These are phyloP conservation scores for Karstenula rhodostoma DNA, from an alignment of 2,329 filamentous ascomycete species.

Conservation along the genomic window DNA sequence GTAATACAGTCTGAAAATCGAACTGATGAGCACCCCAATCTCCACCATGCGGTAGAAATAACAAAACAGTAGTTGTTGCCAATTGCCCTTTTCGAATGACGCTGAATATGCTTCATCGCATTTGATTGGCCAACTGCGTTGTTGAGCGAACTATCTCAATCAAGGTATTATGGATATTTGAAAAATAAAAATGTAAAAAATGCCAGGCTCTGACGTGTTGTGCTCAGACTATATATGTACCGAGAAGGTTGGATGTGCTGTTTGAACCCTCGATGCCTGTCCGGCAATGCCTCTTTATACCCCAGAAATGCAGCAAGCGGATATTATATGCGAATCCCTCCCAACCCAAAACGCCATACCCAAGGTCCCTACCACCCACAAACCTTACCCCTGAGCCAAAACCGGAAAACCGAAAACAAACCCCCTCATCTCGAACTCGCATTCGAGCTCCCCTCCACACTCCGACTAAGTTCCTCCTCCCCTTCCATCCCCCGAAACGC, in stretches of 20 bases:
- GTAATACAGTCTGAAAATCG: too few relatives aligned
- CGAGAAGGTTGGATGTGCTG: not conserved
- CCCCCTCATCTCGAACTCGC: not conserved
- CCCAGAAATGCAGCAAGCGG: constrained; percentile 7
- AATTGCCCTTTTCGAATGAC: too few relatives aligned
- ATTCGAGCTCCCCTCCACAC: not conserved
- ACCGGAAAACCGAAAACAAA: not conserved
- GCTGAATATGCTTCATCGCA: too few relatives aligned
- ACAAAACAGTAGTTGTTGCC: too few relatives aligned
- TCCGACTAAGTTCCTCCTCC: constrained; percentile 39
- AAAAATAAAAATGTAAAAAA: too few relatives aligned
- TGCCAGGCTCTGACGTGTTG: not conserved
- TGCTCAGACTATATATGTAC: not conserved
- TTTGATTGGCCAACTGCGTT: too few relatives aligned
- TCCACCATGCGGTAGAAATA: too few relatives aligned
- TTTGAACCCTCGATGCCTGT: not conserved
- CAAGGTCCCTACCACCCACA: not conserved
- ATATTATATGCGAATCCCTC: constrained; percentile 8
- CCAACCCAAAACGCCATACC: not conserved
- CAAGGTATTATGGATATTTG: too few relatives aligned
- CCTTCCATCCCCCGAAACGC: constrained; percentile 46
- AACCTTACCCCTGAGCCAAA: not conserved
- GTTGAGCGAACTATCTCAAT: too few relatives aligned
- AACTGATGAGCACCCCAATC: too few relatives aligned
- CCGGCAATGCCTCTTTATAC: not conserved